Percentiles rank a stretch among this genome's conserved stretches.
Conservation (phyloP, 345 rosid species). For the Rhodamnia rubescens region DNA sequence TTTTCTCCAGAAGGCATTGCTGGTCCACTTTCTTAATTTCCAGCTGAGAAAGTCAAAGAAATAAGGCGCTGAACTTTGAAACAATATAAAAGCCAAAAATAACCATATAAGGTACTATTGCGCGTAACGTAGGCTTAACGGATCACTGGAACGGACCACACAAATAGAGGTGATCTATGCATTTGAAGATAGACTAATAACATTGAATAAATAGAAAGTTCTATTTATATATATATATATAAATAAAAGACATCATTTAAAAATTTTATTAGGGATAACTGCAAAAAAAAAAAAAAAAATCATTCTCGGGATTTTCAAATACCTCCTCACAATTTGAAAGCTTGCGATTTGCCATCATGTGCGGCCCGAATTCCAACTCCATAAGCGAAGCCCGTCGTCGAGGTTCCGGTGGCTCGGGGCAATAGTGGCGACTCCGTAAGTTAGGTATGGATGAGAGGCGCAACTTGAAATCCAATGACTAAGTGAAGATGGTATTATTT, state of each 20-base stretch:
- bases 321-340: neutral
- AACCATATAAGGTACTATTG: too few species aligned
- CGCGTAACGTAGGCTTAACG: too few species aligned
- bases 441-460: neutral
- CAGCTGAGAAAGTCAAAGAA: neutral
- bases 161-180: too few species aligned
- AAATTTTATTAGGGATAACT: neutral
- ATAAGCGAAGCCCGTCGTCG: neutral
- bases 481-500: neutral
- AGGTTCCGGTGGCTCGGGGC: neutral
- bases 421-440: neutral
- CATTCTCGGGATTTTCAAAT: neutral
- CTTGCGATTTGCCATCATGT: neutral
- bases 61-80: neutral
- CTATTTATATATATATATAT: neutral
- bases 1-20: neutral
- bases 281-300: neutral
- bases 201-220: neutral
- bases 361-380: neutral
- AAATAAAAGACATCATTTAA: neutral
- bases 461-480: neutral
- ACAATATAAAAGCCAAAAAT: too few species aligned
- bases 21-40: neutral
- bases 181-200: neutral
- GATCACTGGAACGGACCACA: too few species aligned